Percentiles rank a stretch among this genome's conserved stretches.
These are phyloP conservation scores for Populus hybrid DNA, from an alignment of 441 rosid species.

Conservation along the genomic window DNA sequence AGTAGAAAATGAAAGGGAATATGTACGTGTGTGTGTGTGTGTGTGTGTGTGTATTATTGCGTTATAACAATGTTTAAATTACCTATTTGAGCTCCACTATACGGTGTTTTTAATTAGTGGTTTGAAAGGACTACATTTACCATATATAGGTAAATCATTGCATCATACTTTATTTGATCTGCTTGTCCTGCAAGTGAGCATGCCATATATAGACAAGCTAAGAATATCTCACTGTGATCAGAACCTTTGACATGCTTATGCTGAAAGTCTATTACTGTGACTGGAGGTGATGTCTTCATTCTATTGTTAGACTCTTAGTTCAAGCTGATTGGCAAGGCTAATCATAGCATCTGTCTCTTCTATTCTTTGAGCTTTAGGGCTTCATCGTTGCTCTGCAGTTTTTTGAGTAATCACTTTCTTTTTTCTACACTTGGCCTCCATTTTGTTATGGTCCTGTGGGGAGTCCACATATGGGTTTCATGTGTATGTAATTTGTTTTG, in stretches of 20 bases:
- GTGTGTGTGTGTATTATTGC: too few species aligned
- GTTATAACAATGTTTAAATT: too few species aligned
- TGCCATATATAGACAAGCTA: too few species aligned
- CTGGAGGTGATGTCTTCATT: not conserved
- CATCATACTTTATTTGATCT: not conserved
- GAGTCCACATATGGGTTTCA: not conserved
- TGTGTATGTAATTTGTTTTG: not conserved
- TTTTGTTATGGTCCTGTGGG: constrained; percentile 2
- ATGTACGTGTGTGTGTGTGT: too few species aligned
- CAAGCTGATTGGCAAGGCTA: not conserved
- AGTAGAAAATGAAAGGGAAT: too few species aligned
- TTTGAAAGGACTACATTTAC: too few species aligned
- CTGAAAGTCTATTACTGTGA: not conserved
- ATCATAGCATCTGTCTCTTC: not conserved
- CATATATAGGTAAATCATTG: too few species aligned
- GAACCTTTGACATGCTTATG: constrained; percentile 1
- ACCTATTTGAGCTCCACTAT: too few species aligned
- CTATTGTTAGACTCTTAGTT: not conserved
- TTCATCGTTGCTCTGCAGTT: not conserved
- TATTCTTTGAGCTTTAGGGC: not conserved
- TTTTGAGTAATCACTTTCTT: not conserved
- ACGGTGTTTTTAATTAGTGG: too few species aligned
- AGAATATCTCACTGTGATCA: not conserved
- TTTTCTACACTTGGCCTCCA: not conserved
- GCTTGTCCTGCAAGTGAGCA: not conserved